These are phyloP conservation scores for Mortierella sp. DNA, from an alignment of 371 early-diverging fungal genomes.

Conservation along the genomic window DNA sequence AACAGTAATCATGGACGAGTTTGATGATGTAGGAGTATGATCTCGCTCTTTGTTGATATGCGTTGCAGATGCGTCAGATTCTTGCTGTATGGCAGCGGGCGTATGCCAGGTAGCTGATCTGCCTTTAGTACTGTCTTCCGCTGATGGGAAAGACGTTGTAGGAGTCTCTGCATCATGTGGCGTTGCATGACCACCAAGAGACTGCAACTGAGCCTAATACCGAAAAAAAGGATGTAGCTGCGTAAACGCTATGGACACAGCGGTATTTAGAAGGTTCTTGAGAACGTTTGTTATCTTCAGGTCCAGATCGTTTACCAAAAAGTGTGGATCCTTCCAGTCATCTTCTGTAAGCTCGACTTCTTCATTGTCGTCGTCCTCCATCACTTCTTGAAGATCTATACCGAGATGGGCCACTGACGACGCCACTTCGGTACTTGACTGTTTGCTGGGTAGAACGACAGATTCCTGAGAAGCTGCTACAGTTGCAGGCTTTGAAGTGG, in stretches of 20 bases:
- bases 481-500: constrained; percentile 13
- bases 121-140: background rate
- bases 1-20: constrained; percentile 43
- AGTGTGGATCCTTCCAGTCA: constrained; percentile 59
- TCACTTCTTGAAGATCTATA: constrained; percentile 40
- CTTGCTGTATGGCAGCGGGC: constrained; percentile 4
- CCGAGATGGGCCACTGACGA: constrained; percentile 43
- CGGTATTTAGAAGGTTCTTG: background rate
- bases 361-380: constrained; percentile 50
- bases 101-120: background rate
- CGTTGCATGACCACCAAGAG: constrained; percentile 34
- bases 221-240: background rate
- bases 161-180: constrained; percentile 4
- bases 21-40: constrained; percentile 19
- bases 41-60: background rate
- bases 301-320: constrained; percentile 38
- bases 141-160: background rate
- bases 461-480: background rate
- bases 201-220: constrained; percentile 39
- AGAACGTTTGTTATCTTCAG: too few species aligned
- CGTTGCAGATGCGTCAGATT: background rate
- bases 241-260: background rate
- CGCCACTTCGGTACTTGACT: constrained; percentile 1
- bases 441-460: background rate
- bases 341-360: constrained; percentile 61